A percentile compares a stretch with the other conserved stretches of the same genome.
phyloP scores from a whole-genome alignment of 768 basidiomycete genomes.

The Flagelloscypha sp. region DNA sequence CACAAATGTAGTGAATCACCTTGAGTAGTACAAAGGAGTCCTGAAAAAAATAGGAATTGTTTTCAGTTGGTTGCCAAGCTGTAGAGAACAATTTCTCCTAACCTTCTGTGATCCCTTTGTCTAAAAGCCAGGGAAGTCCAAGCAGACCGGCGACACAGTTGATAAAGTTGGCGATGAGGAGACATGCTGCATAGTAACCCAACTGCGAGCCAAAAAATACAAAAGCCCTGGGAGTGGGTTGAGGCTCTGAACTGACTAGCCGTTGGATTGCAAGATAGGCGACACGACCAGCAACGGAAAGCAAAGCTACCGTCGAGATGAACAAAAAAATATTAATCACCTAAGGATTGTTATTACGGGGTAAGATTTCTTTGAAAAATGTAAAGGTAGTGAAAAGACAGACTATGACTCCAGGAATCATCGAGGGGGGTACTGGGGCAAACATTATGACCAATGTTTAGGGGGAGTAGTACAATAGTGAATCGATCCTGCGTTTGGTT shows the following conservation, averaged over 20 bases:
- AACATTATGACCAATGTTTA: conserved; percentile 17
- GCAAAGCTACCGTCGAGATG: conserved; percentile 44
- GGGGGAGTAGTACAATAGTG: conserved; percentile 9
- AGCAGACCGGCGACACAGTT: conserved; percentile 47
- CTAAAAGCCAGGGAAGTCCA: conserved; percentile 39
- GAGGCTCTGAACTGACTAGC: conserved; percentile 17
- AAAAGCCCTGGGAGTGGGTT: conserved; percentile 32
- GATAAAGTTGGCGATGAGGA: conserved; percentile 52
- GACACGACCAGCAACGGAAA: conserved; percentile 40
- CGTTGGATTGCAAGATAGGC: conserved; percentile 36
- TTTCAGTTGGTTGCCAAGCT: not conserved
- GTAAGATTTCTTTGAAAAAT: conserved; percentile 5
- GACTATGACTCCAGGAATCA: conserved; percentile 32
- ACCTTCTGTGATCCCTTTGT: conserved; percentile 43
- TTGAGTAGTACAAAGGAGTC: conserved; percentile 43
- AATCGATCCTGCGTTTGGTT: conserved; percentile 12
- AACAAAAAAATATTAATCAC: conserved; percentile 45
- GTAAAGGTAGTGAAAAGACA: conserved; percentile 17
- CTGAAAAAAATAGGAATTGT: not conserved
- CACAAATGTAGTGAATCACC: conserved; percentile 27
- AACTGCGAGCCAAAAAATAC: conserved; percentile 67
- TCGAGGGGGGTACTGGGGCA: conserved; percentile 21
- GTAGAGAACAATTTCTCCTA: conserved; percentile 9
- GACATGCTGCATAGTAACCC: conserved; percentile 57
- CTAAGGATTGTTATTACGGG: conserved; percentile 12